These are phyloP conservation scores for Coemansia sp. DNA, from an alignment of 192 early-diverging fungal genomes.

Conservation along the genomic window DNA sequence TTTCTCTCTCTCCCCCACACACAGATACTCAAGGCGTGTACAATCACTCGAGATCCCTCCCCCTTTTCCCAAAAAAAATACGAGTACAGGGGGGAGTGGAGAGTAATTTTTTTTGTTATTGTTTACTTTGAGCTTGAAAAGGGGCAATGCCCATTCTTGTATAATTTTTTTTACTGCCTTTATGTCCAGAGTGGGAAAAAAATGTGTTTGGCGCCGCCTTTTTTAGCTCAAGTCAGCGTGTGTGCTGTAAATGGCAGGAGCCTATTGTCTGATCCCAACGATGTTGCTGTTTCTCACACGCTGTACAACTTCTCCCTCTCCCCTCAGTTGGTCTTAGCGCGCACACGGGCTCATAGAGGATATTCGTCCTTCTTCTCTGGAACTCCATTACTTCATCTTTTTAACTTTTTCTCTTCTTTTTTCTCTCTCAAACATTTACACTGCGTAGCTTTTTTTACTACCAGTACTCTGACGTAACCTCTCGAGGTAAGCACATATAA, in stretches of 20 bases:
- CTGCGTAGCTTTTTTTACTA: slow-evolving; percentile 1
- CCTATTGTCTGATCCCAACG: not conserved
- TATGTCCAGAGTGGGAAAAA: not conserved
- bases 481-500: not conserved
- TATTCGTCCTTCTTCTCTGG: not conserved
- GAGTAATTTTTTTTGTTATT: slow-evolving; percentile 22
- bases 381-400: not conserved
- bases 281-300: slow-evolving; percentile 9
- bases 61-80: not conserved
- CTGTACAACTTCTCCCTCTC: not conserved
- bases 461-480: not conserved
- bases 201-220: not conserved
- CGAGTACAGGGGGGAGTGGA: not conserved
- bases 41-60: not conserved
- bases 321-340: not conserved
- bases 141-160: not conserved
- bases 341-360: not conserved
- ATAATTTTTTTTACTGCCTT: not conserved
- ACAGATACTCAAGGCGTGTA: not conserved
- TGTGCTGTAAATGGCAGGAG: not conserved
- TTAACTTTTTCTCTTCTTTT: not conserved
- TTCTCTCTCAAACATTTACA: slow-evolving; percentile 1
- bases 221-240: not conserved
- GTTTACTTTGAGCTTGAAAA: slow-evolving; percentile 16
- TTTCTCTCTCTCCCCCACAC: not conserved